Conservation (phyloP, 2,329 filamentous ascomycete genomes). For the Leptodontidium sp. region DNA sequence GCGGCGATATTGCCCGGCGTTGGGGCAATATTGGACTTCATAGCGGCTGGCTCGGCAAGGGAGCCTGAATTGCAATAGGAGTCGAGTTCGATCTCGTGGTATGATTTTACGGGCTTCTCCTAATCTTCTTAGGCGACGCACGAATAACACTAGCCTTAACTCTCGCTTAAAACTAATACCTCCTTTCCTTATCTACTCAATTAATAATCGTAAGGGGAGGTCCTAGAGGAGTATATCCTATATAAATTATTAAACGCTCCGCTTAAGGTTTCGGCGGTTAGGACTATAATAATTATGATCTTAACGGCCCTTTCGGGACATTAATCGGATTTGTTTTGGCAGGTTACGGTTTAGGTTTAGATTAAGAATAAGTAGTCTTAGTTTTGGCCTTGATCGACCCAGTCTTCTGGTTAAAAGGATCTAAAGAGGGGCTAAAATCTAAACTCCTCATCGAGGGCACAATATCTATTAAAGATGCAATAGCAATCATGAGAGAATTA, state of each 20-base stretch:
- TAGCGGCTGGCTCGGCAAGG: too few species aligned
- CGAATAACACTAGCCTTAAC: neutral
- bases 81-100: too few species aligned
- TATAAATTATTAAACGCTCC: neutral
- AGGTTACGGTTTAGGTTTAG: neutral
- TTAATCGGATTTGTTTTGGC: neutral
- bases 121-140: conserved; percentile 15
- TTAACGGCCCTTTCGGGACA: neutral
- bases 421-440: neutral
- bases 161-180: conserved; percentile 9
- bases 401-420: neutral
- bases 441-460: neutral
- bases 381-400: neutral
- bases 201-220: too few species aligned
- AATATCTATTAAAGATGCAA: neutral
- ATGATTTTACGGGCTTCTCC: conserved; percentile 11
- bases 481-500: neutral
- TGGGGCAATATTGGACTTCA: too few species aligned
- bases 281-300: neutral
- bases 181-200: neutral
- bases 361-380: neutral
- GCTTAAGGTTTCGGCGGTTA: neutral
- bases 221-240: neutral
- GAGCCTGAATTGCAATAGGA: too few species aligned
- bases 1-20: too few species aligned